phyloP scores from a whole-genome alignment of 306 rosid genomes.

The Cicer yamashitae region DNA sequence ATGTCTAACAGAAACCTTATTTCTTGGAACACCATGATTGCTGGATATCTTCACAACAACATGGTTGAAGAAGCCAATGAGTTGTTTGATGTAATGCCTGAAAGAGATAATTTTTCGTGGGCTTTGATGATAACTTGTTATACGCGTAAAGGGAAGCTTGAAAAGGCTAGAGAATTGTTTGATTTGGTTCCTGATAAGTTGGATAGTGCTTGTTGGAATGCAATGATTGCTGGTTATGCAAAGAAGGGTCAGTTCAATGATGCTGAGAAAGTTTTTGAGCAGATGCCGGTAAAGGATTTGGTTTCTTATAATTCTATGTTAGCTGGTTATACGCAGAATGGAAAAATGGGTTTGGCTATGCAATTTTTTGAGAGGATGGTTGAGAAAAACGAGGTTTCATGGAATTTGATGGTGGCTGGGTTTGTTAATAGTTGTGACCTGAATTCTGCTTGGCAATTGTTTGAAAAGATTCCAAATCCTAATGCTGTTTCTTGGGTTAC shows the following conservation, averaged over 20 bases:
- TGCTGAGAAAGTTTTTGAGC: slow-evolving; percentile 66
- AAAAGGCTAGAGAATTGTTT: slow-evolving; percentile 72
- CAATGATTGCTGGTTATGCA: slow-evolving; percentile 76
- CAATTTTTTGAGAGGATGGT: slow-evolving; percentile 66
- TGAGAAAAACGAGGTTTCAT: slow-evolving; percentile 70
- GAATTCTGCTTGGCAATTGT: slow-evolving; percentile 71
- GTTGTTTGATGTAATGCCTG: slow-evolving; percentile 65
- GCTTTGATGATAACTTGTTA: slow-evolving; percentile 78
- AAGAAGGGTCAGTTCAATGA: slow-evolving; percentile 67
- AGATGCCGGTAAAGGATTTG: slow-evolving; percentile 69
- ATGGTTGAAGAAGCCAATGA: slow-evolving; percentile 61
- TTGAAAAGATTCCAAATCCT: slow-evolving; percentile 64
- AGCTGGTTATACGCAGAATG: slow-evolving; percentile 75
- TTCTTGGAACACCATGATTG: slow-evolving; percentile 82
- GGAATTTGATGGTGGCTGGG: slow-evolving; percentile 86
- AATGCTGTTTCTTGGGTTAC: slow-evolving; percentile 72
- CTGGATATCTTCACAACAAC: slow-evolving; percentile 72
- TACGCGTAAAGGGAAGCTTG: slow-evolving; percentile 64
- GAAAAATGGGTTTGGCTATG: slow-evolving; percentile 65
- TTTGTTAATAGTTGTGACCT: slow-evolving; percentile 63
- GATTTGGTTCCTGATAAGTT: slow-evolving; percentile 68
- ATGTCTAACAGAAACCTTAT: slow-evolving; percentile 68
- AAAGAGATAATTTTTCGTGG: slow-evolving; percentile 75
- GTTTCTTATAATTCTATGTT: slow-evolving; percentile 84
- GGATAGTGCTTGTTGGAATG: slow-evolving; percentile 78